A percentile compares a stretch with the other conserved stretches of the same genome.
phyloP scores from a whole-genome alignment of 73 alveolate species.

The Loxodes magnus region DNA sequence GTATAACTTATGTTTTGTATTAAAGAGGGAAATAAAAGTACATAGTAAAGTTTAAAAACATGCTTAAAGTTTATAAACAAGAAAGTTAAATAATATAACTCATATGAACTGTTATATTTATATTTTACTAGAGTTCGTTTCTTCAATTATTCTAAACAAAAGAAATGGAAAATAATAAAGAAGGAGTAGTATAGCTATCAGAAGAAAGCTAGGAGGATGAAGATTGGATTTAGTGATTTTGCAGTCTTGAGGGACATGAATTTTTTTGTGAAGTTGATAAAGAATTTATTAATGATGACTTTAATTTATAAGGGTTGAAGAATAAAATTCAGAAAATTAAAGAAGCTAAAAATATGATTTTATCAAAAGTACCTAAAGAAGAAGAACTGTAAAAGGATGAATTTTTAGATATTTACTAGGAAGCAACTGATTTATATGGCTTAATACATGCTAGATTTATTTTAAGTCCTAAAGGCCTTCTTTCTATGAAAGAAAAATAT shows the following conservation, averaged over 20 bases:
- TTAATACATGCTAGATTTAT: slow-evolving; percentile 77
- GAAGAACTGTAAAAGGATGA: slow-evolving; percentile 78
- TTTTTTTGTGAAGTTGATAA: slow-evolving; percentile 74
- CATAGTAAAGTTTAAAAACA: too few relatives aligned
- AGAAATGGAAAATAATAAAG: too few relatives aligned
- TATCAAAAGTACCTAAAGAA: slow-evolving; percentile 62
- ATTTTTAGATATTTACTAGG: slow-evolving; percentile 68
- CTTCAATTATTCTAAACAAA: too few relatives aligned
- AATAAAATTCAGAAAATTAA: neutral
- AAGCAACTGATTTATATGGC: slow-evolving; percentile 80
- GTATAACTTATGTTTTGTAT: too few relatives aligned
- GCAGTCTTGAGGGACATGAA: slow-evolving; percentile 84
- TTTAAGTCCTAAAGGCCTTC: slow-evolving; percentile 56
- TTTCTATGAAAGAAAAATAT: slow-evolving; percentile 51
- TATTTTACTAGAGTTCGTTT: too few relatives aligned
- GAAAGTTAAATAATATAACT: too few relatives aligned
- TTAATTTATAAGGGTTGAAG: slow-evolving; percentile 29
- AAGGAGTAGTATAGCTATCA: too few relatives aligned
- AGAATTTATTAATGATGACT: slow-evolving; percentile 64
- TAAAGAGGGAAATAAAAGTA: too few relatives aligned
- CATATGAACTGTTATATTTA: too few relatives aligned
- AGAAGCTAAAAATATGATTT: slow-evolving; percentile 62
- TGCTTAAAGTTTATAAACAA: too few relatives aligned
- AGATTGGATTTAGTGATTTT: slow-evolving; percentile 86
- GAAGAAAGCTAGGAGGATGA: too few relatives aligned